Conservation (phyloP, 2,329 filamentous ascomycete species). For the Pseudogymnoascus sp. region DNA sequence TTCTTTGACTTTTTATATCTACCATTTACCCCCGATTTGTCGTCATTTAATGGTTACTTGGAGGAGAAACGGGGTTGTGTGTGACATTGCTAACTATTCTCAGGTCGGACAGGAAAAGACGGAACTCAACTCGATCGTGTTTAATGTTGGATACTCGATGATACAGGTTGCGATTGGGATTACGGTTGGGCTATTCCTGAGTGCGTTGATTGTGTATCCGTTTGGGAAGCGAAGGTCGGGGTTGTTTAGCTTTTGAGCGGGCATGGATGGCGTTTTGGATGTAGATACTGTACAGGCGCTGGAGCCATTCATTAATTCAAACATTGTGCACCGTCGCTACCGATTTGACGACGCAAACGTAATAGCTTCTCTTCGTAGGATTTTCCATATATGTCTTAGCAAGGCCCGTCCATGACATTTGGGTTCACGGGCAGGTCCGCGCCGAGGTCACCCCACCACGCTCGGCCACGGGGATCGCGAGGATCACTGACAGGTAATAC, state of each 20-base stretch:
- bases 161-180: conserved; percentile 38
- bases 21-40: conserved; percentile 10
- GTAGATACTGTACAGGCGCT: not conserved
- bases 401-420: not conserved
- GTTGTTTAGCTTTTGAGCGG: conserved; percentile 33
- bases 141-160: conserved; percentile 35
- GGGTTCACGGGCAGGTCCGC: not conserved
- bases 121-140: conserved; percentile 32
- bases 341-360: not conserved
- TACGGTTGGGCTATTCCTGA: conserved; percentile 35
- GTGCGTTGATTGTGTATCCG: conserved; percentile 35
- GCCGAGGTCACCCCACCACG: not conserved
- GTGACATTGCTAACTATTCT: not conserved
- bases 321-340: not conserved
- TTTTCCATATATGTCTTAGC: not conserved
- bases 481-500: not conserved
- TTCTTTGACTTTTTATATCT: conserved; percentile 14
- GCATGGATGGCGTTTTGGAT: not conserved
- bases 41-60: conserved; percentile 14
- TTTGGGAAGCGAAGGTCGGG: conserved; percentile 35
- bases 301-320: not conserved
- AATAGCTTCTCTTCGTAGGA: not conserved
- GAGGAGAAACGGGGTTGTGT: not conserved
- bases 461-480: not conserved
- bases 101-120: conserved; percentile 1